phyloP scores from a whole-genome alignment of 2,329 filamentous ascomycete genomes.

The Pseudogymnoascus sp. region DNA sequence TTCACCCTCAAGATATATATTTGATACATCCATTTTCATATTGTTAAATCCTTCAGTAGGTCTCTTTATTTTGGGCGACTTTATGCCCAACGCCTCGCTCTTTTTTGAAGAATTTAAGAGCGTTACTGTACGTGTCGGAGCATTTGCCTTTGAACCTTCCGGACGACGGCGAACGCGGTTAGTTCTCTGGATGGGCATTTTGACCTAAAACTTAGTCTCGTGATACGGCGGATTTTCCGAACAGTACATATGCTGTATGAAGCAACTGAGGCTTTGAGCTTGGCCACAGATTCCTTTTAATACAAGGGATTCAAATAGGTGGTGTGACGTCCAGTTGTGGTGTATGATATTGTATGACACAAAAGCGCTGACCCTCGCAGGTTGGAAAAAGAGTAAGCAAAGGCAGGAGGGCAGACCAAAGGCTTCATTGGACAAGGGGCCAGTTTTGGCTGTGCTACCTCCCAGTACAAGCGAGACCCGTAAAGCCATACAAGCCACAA shows the following conservation, averaged over 20 bases:
- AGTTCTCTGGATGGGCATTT: background rate
- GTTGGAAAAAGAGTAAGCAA: background rate
- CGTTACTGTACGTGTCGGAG: slow-evolving; percentile 31
- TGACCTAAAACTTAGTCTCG: background rate
- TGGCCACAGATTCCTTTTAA: background rate
- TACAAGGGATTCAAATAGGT: background rate
- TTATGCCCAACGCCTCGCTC: background rate
- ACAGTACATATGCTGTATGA: background rate
- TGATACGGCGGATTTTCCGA: background rate
- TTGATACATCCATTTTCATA: slow-evolving; percentile 32
- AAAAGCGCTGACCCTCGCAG: background rate
- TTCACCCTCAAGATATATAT: slow-evolving; percentile 40
- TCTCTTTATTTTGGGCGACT: slow-evolving; percentile 15
- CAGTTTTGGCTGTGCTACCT: background rate
- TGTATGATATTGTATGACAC: background rate
- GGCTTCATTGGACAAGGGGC: background rate
- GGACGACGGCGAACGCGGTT: background rate
- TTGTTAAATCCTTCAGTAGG: background rate
- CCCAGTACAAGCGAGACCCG: background rate
- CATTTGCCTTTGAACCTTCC: slow-evolving; percentile 25
- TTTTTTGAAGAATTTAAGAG: slow-evolving; percentile 19
- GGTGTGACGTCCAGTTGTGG: background rate
- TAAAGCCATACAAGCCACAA: background rate
- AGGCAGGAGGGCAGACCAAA: background rate
- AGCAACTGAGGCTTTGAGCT: background rate